These are phyloP conservation scores for Phytophthora megakarya DNA, from an alignment of 352 stramenopile genomes.

Conservation along the genomic window DNA sequence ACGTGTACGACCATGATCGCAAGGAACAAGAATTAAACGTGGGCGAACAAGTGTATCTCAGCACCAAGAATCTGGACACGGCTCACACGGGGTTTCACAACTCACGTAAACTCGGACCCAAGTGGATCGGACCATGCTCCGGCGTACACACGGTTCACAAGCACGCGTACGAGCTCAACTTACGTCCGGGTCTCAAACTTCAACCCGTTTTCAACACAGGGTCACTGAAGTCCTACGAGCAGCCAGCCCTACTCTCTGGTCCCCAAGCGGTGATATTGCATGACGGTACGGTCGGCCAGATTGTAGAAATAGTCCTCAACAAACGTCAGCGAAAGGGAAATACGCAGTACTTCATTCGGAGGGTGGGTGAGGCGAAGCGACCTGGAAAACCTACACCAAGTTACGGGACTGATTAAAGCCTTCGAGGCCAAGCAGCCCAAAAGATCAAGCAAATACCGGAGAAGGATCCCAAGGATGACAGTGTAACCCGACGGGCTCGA, in stretches of 20 bases:
- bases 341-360: slow-evolving; percentile 3
- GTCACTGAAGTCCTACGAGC: slow-evolving; percentile 16
- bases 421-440: not conserved
- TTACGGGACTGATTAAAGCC: not conserved
- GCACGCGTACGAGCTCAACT: slow-evolving; percentile 27
- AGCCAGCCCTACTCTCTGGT: not conserved
- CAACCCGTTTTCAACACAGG: slow-evolving; percentile 18
- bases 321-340: not conserved
- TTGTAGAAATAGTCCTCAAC: slow-evolving; percentile 6
- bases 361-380: slow-evolving; percentile 10
- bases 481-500: not conserved
- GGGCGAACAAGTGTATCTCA: slow-evolving; percentile 18
- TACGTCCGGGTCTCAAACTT: slow-evolving; percentile 9
- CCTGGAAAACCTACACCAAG: slow-evolving; percentile 16
- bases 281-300: slow-evolving; percentile 10
- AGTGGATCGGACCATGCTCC: slow-evolving; percentile 25
- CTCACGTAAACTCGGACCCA: slow-evolving; percentile 19
- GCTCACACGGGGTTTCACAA: slow-evolving; percentile 21
- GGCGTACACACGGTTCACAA: slow-evolving; percentile 21
- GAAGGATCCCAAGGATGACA: not conserved
- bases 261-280: slow-evolving; percentile 5
- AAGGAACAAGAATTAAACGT: slow-evolving; percentile 19
- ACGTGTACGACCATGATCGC: slow-evolving; percentile 19
- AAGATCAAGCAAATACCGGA: not conserved
- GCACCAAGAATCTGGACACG: slow-evolving; percentile 25